Base-by-base conservation (phyloP, 345 rosid genomes). In the Populus davidiana region DNA sequence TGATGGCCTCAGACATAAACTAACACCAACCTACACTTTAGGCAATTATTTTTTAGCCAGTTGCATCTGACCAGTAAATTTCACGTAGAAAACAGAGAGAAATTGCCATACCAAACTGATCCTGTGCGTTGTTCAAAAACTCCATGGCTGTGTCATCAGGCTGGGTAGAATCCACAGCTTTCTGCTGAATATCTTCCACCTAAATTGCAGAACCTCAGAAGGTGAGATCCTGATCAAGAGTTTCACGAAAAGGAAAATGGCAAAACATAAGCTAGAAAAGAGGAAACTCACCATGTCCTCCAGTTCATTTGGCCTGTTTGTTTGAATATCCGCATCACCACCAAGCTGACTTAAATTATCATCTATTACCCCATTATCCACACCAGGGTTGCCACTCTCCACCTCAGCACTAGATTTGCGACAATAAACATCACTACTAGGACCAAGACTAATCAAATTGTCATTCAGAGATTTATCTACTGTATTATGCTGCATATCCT, bases 31-130 rank as follows among this genome's bases (percentile, higher is more conserved):
- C 64, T 73, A 50, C 7, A 77, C 49, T 11, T 5, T 13, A 72
- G 35, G 52, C 63, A 73, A 66, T 76, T 77, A 33, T 71, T 20
- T 14, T n/a, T 25, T 25, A 38, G 27, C 25, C 73, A 78, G 66
- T 71, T 62, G 68, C 31, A 69, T 69, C n/a, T 29, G 36, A 31
- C 5, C 47, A 69, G 69, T 71, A 61, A 50, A 35, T 75, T 16
- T 29, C 69, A 73, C 3, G 17, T 33, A 63, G 35, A 39, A 65
- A 82, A 47, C 39, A 67, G 56, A 63, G 69, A 82, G 74, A 75
- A 73, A 50, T 72, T 71, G 50, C 56, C 74, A 75, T 88, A 89
- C 98, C 90, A 70, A 77, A 77, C 56, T 62, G 74, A 86, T 47
- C 73, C 49, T 52, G 83, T 83, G 65, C 79, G 80, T 50, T 41